Conservation (phyloP, 73 alveolate species). For the Paramecium tetraurelia region DNA sequence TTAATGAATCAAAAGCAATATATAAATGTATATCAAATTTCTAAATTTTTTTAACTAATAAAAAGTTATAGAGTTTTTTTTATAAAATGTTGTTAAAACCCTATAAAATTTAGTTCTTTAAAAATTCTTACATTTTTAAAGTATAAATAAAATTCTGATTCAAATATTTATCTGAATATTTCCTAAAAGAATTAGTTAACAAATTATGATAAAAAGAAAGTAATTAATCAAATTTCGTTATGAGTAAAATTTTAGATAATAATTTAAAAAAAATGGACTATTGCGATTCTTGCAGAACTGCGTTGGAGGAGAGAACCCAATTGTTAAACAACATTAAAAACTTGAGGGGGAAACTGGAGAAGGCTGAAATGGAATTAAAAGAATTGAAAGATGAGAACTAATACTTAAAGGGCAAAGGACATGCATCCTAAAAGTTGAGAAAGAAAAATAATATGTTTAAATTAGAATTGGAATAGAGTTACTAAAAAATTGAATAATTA, state of each 20-base stretch:
- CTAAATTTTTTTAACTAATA: too few relatives aligned
- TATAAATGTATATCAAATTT: too few relatives aligned
- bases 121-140: too few relatives aligned
- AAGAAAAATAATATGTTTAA: neutral
- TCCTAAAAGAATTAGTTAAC: neutral
- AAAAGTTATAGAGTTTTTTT: too few relatives aligned
- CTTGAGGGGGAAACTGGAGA: neutral
- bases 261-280: neutral
- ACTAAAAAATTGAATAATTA: neutral
- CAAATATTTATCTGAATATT: too few relatives aligned
- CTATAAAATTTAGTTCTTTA: too few relatives aligned
- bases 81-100: too few relatives aligned
- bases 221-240: neutral
- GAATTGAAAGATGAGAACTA: neutral
- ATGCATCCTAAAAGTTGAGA: neutral
- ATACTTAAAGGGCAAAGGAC: neutral
- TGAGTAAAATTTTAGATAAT: conserved; percentile 35
- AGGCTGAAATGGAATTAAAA: neutral
- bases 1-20: too few relatives aligned
- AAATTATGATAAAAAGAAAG: neutral
- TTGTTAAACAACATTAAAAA: neutral
- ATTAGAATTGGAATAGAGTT: neutral
- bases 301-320: neutral
- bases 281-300: neutral
- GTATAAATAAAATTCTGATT: neutral